Base-by-base conservation (phyloP, 2,329 filamentous ascomycete species). In the Exophiala dermatitidis region DNA sequence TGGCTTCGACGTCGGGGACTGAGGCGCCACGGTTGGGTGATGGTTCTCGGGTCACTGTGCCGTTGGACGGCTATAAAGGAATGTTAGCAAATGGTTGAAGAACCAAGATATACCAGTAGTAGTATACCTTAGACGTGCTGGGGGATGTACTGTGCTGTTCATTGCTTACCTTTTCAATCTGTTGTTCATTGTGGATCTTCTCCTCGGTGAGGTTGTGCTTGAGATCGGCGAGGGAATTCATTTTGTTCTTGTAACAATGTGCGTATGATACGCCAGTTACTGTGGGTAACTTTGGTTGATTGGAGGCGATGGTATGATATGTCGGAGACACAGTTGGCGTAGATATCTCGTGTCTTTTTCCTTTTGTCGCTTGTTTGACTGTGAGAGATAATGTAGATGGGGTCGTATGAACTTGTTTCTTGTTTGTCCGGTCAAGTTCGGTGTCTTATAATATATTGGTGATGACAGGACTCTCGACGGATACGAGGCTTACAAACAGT, bases 21-120 rank as follows among this genome's bases (percentile, higher is more conserved):
- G 62, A 63, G 6, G 59, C 51, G 8, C 62, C 62, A 6, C 62
- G 51, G 37, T 62, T 63, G 8, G 62, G 62, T n/a, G 57, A 60
- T 12, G 62, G 62, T 36, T 60, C 61, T 33, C 60, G 50, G 2
- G 58, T 60, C 33, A 59, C 31, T 28, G 51, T 46, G 30, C 54
- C 59, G 34, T 56, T 55, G 42, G 50, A 53, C 8, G 56, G 32
- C 49, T 50, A 29, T 40, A 3, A 26, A 41, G 12, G 3, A 30
- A 10, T 29, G 5, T 12, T 28, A 36, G 42, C 4, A 33, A n/a
- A n/a, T n/a, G n/a, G n/a, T 19, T 19, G 19, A 19, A 1, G 19
- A 19, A 19, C n/a, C n/a, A n/a, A n/a, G n/a, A n/a, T n/a, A n/a
- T 19, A 19, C 1, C 19, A 19, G 19, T 19, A 19, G 19, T 19